A percentile compares a stretch with the other conserved stretches of the same genome.
Evolutionary conservation across 257 asterid genomes (phyloP).

Genomic region (Primulina eburnea): DNA sequence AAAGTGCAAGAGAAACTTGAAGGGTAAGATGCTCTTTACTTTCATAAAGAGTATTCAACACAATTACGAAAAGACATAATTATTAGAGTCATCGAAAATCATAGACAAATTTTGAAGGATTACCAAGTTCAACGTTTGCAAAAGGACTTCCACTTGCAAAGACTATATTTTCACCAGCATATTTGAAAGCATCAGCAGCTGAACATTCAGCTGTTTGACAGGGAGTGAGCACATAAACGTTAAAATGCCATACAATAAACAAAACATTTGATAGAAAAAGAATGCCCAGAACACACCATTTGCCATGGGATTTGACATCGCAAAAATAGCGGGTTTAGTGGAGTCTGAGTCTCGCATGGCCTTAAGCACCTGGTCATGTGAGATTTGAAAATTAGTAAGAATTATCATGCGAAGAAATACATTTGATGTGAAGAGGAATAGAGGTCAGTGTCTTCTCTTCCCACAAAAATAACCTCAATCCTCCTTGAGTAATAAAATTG

Average conservation of each 20-base stretch:
- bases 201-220: constrained; percentile 90
- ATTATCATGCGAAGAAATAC: constrained; percentile 5
- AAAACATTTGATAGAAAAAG: constrained; percentile 5
- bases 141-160: constrained; percentile 99
- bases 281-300: constrained; percentile 60
- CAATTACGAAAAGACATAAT: no score
- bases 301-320: constrained; percentile 97
- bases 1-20: constrained; percentile 2
- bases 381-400: constrained; percentile 6
- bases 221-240: constrained; percentile 27
- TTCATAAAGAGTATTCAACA: constrained; percentile 5
- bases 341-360: constrained; percentile 93
- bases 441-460: no score
- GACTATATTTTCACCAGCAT: constrained; percentile 88
- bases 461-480: background rate
- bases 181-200: constrained; percentile 83
- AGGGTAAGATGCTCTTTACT: constrained; percentile 8
- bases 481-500: constrained; percentile 1
- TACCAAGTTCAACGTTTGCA: constrained; percentile 84
- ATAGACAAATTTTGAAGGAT: no score
- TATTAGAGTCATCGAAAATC: no score
- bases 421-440: background rate
- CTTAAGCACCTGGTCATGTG: constrained; percentile 67
- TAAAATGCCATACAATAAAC: constrained; percentile 18
- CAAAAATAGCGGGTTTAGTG: constrained; percentile 85